These are phyloP conservation scores for Quercus ilex DNA, from an alignment of 306 rosid species.

Conservation along the genomic window DNA sequence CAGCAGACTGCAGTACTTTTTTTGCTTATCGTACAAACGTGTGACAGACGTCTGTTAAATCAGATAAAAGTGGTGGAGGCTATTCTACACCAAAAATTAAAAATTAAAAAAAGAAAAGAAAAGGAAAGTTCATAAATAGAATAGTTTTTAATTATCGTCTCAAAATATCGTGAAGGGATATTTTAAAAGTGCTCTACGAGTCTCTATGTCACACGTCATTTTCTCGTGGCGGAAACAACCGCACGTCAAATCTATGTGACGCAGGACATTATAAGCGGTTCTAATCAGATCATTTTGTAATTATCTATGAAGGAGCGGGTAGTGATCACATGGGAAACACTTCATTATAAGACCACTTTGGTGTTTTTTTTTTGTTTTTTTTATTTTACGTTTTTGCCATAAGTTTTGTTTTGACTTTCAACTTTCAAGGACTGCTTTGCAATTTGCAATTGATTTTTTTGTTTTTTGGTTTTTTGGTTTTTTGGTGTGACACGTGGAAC, in stretches of 20 bases:
- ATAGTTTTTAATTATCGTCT: not conserved
- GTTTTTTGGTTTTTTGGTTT: not conserved
- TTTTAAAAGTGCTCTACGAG: not conserved
- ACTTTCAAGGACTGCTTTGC: not conserved
- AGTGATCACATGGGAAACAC: conserved; percentile 35
- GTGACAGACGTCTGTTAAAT: conserved; percentile 50
- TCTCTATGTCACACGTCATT: not conserved
- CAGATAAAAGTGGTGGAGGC: conserved; percentile 26
- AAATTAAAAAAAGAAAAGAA: not conserved
- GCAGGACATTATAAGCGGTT: conserved; percentile 68
- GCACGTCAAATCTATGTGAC: conserved; percentile 61
- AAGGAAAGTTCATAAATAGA: conserved; percentile 4
- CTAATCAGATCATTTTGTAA: conserved; percentile 62
- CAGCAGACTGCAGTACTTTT: conserved; percentile 2
- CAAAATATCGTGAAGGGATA: not conserved
- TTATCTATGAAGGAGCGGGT: conserved; percentile 32
- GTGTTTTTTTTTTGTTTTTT: no score
- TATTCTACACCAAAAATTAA: not conserved
- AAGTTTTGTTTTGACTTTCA: not conserved
- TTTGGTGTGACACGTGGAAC: not conserved
- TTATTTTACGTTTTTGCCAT: not conserved
- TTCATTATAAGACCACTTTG: conserved; percentile 9
- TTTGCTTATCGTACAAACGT: conserved; percentile 39
- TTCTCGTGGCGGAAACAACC: conserved; percentile 38
- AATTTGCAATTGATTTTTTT: not conserved